phyloP scores from a whole-genome alignment of 352 stramenopile species.

The Phytopythium kandeliae region DNA sequence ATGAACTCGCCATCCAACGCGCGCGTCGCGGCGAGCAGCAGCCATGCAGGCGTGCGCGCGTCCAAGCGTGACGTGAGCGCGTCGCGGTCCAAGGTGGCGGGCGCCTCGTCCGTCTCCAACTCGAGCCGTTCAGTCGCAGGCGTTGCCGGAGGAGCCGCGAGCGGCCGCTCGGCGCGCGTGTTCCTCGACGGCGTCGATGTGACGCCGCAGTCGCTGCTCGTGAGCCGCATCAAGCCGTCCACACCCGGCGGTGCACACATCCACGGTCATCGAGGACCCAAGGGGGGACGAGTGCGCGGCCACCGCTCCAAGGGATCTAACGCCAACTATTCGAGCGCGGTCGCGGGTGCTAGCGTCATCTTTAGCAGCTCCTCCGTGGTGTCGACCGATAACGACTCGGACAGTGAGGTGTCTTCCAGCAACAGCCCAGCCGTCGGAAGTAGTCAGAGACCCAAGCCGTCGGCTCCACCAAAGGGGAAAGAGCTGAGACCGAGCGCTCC shows the following conservation, averaged over 20 bases:
- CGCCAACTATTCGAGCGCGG: conserved; percentile 12
- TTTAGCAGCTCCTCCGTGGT: conserved; percentile 43
- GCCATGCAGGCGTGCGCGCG: conserved; percentile 19
- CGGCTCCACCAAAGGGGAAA: background rate
- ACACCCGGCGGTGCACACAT: conserved; percentile 18
- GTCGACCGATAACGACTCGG: conserved; percentile 53
- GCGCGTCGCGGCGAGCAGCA: conserved; percentile 30
- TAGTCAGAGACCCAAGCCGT: conserved; percentile 2
- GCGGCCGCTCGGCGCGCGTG: conserved; percentile 40
- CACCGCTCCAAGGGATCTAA: conserved; percentile 26
- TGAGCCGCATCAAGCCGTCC: conserved; percentile 65
- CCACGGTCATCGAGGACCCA: conserved; percentile 9
- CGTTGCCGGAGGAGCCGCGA: conserved; percentile 20
- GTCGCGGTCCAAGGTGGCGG: conserved; percentile 48
- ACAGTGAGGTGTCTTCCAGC: conserved; percentile 28
- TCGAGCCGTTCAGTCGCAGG: conserved; percentile 64
- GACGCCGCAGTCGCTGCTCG: conserved; percentile 69
- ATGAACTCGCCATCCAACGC: conserved; percentile 52
- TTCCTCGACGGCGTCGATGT: conserved; percentile 67
- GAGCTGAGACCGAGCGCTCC: background rate
- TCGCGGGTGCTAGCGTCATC: conserved; percentile 44
- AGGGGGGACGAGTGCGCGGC: conserved; percentile 15
- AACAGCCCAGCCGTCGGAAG: conserved; percentile 6
- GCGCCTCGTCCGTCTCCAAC: conserved; percentile 58
- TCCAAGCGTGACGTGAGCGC: conserved; percentile 47